These are phyloP conservation scores for Macrophomina tecta DNA, from an alignment of 2,329 filamentous ascomycete species.

Conservation along the genomic window DNA sequence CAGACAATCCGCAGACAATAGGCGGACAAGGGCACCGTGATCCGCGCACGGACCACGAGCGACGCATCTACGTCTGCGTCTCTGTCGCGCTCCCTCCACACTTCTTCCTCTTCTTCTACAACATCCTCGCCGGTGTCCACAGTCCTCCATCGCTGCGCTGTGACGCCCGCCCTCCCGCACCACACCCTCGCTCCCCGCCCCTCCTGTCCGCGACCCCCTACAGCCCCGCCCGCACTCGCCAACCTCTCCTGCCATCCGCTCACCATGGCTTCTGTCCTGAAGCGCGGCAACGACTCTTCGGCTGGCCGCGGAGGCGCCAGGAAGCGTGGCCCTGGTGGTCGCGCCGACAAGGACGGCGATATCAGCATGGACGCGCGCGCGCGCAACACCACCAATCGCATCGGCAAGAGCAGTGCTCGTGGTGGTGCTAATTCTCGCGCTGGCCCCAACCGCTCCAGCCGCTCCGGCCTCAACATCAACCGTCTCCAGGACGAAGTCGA, in stretches of 20 bases:
- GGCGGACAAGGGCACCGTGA: no score
- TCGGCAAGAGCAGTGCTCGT: constrained; percentile 35
- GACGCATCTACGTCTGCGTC: constrained; percentile 5
- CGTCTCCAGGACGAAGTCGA: constrained; percentile 36
- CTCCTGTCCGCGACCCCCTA: not conserved
- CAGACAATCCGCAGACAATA: not conserved
- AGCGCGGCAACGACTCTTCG: constrained; percentile 6
- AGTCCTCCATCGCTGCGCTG: not conserved
- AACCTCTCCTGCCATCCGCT: not conserved
- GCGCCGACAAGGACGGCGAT: constrained; percentile 67
- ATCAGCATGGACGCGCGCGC: constrained; percentile 61
- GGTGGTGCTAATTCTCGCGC: constrained; percentile 28
- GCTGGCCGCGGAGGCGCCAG: not conserved
- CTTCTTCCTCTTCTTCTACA: constrained; percentile 6
- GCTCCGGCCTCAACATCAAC: constrained; percentile 23
- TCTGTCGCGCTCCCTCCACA: constrained; percentile 15
- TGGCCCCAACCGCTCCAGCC: not conserved
- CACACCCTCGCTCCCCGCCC: not conserved
- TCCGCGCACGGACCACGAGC: not conserved
- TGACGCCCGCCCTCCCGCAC: not conserved
- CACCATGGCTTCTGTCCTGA: constrained; percentile 21
- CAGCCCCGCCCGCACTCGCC: not conserved
- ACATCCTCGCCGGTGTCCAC: constrained; percentile 1
- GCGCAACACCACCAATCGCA: constrained; percentile 36
- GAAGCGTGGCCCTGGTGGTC: constrained; percentile 29